Evolutionary conservation across 1,284 basidiomycete genomes (phyloP), one percentile per base, ranked within the genome.

Genomic region (Paramarasmius palmivorus): DNA sequence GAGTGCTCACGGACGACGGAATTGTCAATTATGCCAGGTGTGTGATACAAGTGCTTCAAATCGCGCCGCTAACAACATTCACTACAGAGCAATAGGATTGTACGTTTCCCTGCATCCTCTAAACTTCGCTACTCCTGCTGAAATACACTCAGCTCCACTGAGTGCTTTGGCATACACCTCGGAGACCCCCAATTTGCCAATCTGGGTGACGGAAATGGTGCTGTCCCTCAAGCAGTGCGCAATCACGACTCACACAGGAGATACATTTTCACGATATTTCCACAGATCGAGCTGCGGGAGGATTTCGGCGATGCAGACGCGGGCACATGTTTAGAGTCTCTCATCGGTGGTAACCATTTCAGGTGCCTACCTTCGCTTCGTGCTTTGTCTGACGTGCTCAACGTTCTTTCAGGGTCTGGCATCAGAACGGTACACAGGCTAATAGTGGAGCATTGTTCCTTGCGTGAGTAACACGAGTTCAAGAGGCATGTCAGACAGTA

Each of bases 341-440:
- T 84, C 47, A 73, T 83, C 34, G 86, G 87, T 2, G 87, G 85
- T 0, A 85, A 88, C 62, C 86, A 87, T 62, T 80, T 88, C 62
- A 73, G 84, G 82, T 81, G 52, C 36, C 58, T n/a, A n/a, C 25
- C 35, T 9, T 17, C 10, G 40, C 4, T n/a, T 9, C 22, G 20
- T 20, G 17, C 20, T 46, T 49, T 15, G 22, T 15, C 38, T 17
- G 17, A 14, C 36, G 17, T 41, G 2, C 23, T 51, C 17, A 50
- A 22, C 29, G 6, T 25, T 8, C 19, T 7, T 17, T 26, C 54
- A 85, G 82, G 12, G 68, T 84, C 6, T 88, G 66, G 63, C 74
- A 73, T 39, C 86, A 88, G 65, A 82, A 88, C 57, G 85, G 86
- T 1, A 63, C 78, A 1, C 20, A 23, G 14, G 83, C 80, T 1